Conservation (phyloP, 2,329 filamentous ascomycete species). For the Botryotinia narcissicola region DNA sequence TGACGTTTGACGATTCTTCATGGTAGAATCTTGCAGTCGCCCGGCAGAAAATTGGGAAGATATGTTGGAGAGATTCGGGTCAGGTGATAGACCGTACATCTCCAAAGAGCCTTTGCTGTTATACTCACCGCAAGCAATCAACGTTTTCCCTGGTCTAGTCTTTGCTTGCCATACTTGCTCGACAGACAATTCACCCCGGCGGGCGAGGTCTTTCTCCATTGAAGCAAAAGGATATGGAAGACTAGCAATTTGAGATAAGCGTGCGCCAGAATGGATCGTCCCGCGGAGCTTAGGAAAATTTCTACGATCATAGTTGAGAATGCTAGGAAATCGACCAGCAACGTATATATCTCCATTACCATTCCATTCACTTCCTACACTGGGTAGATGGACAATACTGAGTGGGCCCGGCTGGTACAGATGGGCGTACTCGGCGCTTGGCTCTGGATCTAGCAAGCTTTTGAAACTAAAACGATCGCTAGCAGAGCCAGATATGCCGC, state of each 20-base stretch:
- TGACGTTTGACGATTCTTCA: slow-evolving; percentile 81
- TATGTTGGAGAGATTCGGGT: slow-evolving; percentile 29
- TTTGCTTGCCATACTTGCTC: slow-evolving; percentile 56
- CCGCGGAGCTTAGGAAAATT: slow-evolving; percentile 75
- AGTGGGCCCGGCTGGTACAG: slow-evolving; percentile 79
- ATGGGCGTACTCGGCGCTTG: slow-evolving; percentile 61
- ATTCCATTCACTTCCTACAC: slow-evolving; percentile 43
- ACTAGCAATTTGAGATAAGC: slow-evolving; percentile 69
- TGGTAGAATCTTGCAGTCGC: slow-evolving; percentile 48
- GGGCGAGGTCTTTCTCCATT: slow-evolving; percentile 57
- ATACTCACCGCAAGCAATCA: slow-evolving; percentile 86
- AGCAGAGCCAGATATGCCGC: slow-evolving; percentile 31
- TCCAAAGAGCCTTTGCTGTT: slow-evolving; percentile 89
- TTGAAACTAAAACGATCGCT: slow-evolving; percentile 31
- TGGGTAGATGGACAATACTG: slow-evolving; percentile 75
- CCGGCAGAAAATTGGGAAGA: slow-evolving; percentile 37
- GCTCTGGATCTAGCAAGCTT: slow-evolving; percentile 44
- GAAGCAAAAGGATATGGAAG: slow-evolving; percentile 67
- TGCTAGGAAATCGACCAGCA: slow-evolving; percentile 82
- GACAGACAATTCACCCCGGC: slow-evolving; percentile 53
- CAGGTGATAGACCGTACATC: slow-evolving; percentile 65
- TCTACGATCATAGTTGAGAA: slow-evolving; percentile 68
- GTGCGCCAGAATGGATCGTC: slow-evolving; percentile 80
- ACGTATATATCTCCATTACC: slow-evolving; percentile 76
- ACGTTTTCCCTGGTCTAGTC: slow-evolving; percentile 54